Conservation (phyloP, 1,139 yeast genomes). For the Blastobotrys buckinghamii region DNA sequence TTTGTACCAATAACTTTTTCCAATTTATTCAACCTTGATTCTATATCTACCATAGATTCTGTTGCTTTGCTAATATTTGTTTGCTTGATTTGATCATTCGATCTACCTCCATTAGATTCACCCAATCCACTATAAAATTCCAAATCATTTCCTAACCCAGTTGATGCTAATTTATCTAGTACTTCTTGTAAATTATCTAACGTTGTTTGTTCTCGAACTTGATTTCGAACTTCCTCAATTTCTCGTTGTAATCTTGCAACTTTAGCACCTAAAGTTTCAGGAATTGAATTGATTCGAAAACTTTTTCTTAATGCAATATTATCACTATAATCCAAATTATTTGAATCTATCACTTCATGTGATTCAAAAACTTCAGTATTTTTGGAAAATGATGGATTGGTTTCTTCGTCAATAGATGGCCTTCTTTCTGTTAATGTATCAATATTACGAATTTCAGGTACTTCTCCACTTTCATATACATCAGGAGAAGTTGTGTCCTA, state of each 20-base stretch:
- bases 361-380: slow-evolving; percentile 15
- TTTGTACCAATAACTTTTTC: slow-evolving; percentile 17
- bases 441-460: not conserved
- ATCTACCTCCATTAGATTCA: not conserved
- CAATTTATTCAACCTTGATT: slow-evolving; percentile 9
- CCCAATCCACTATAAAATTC: slow-evolving; percentile 2
- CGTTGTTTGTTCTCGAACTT: not conserved
- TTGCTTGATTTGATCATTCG: not conserved
- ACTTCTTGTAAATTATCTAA: slow-evolving; percentile 10
- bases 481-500: slow-evolving; percentile 18
- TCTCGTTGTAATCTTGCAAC: slow-evolving; percentile 43
- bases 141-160: slow-evolving; percentile 1
- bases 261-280: slow-evolving; percentile 34
- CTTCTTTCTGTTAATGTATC: not conserved
- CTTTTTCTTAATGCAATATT: not conserved
- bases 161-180: slow-evolving; percentile 7
- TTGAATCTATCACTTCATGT: slow-evolving; percentile 15
- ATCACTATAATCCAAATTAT: slow-evolving; percentile 13
- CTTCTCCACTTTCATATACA: slow-evolving; percentile 18
- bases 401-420: slow-evolving; percentile 3
- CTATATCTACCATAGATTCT: not conserved
- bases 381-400: not conserved
- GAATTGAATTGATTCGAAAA: slow-evolving; percentile 8
- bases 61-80: not conserved
- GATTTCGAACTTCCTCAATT: slow-evolving; percentile 36